Evolutionary conservation across 805 yeast species (phyloP), one percentile per base, ranked within the genome.

Genomic region (Kodamaea jinghongensis): DNA sequence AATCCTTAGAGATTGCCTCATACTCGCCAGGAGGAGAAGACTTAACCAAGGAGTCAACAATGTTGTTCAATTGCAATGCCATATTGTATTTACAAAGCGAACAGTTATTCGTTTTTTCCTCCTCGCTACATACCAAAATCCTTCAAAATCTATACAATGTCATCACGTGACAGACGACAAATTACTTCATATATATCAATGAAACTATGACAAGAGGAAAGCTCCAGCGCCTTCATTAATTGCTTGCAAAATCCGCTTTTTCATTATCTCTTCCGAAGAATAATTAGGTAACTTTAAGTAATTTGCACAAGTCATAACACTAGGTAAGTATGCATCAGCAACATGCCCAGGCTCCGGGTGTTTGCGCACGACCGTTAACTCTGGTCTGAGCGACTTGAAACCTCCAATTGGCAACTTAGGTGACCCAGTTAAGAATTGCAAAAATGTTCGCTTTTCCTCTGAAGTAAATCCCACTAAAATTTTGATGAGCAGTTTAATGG

Each of bases 231-330:
- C 99, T 50, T 91, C 97, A 4, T 69, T 70, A 54, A 89, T 78
- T 0, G 98, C 97, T 44, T 78, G 83, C 9, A 61, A 36, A 6
- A 93, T 61, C 38, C 84, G 69, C 23, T 67, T 56, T 36, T 59
- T 66, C 82, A 93, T 73, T 1, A 86, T 61, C 12, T 71, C 79
- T 43, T 71, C 74, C 26, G 75, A 65, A 3, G 87, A 74, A 56
- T 91, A 93, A 46, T 84, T 77, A 4, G 99, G 98, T 14, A 93
- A 65, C 58, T 91, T 91, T 49, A 91, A 70, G 56, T 91, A 93
- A 57, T 91, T 91, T 3, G 95, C 97, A 68, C 99, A 91, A 0
- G 99, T 91, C 99, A 91, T 91, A 2, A 93, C 99, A 63, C 96
- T 87, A 2, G 99, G 98, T 41, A 93, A 69, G 54, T 83, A 89